These are phyloP conservation scores for Mucor irregularis DNA, from an alignment of 371 early-diverging fungal species.

Conservation along the genomic window DNA sequence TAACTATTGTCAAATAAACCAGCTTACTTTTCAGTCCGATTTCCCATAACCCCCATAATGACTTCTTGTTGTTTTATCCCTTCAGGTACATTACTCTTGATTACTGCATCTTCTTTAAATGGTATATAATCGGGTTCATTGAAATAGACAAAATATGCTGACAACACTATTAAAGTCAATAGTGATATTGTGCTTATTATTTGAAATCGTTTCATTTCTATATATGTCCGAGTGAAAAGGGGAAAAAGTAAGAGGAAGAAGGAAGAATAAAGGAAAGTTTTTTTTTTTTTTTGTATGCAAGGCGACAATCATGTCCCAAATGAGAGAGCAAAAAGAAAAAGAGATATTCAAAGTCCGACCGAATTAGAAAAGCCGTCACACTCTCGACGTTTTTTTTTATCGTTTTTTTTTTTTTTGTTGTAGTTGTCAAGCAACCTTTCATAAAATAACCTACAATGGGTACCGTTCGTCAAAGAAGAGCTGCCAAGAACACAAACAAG, in stretches of 20 bases:
- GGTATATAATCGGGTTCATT: not conserved
- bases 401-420: not conserved
- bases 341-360: no score
- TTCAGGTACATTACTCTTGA: not conserved
- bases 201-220: not conserved
- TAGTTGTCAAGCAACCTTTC: not conserved
- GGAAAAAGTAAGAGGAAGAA: not conserved
- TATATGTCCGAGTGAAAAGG: not conserved
- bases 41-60: slow-evolving; percentile 82
- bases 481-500: slow-evolving; percentile 34
- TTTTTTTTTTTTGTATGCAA: no score
- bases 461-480: slow-evolving; percentile 42
- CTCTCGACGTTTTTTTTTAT: not conserved
- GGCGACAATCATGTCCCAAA: no score
- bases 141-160: not conserved
- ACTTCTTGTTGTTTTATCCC: slow-evolving; percentile 12
- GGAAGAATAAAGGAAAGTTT: no score
- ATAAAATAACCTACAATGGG: slow-evolving; percentile 44
- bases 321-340: no score
- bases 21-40: slow-evolving; percentile 74
- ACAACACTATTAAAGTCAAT: not conserved
- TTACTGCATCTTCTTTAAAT: not conserved
- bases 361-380: no score
- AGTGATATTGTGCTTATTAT: not conserved
- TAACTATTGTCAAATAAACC: slow-evolving; percentile 17